These are phyloP conservation scores for Phytophthora uliginosa DNA, from an alignment of 352 stramenopile genomes.

Conservation along the genomic window DNA sequence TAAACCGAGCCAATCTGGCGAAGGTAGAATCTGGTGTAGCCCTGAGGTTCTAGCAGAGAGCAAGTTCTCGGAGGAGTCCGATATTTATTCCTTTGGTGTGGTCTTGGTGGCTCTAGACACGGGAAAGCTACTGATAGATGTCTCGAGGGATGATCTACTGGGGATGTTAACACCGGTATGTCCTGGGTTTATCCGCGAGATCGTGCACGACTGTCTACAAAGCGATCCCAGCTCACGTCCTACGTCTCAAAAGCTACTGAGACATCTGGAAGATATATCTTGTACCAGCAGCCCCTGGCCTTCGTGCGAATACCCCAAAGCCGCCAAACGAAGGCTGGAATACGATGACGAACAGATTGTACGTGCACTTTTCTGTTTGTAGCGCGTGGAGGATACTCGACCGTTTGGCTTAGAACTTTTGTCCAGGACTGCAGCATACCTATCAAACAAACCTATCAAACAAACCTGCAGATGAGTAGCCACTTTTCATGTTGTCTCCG, in stretches of 20 bases:
- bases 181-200: slow-evolving; percentile 49
- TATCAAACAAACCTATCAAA: not conserved
- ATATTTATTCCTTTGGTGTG: slow-evolving; percentile 71
- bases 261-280: slow-evolving; percentile 27
- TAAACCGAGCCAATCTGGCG: slow-evolving; percentile 31
- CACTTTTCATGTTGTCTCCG: not conserved
- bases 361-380: slow-evolving; percentile 26
- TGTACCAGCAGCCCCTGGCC: slow-evolving; percentile 22
- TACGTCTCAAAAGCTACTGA: slow-evolving; percentile 42
- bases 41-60: slow-evolving; percentile 56
- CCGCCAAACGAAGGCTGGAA: slow-evolving; percentile 9
- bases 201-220: slow-evolving; percentile 47
- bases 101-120: slow-evolving; percentile 71
- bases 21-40: slow-evolving; percentile 55
- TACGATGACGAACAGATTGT: slow-evolving; percentile 18
- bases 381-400: not conserved
- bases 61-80: slow-evolving; percentile 50
- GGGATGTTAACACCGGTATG: slow-evolving; percentile 46
- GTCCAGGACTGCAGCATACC: not conserved
- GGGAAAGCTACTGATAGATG: slow-evolving; percentile 46
- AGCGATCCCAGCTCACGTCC: slow-evolving; percentile 43
- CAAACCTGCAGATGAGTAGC: too few relatives aligned
- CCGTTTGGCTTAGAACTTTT: not conserved
- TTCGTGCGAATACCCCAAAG: slow-evolving; percentile 21
- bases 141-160: slow-evolving; percentile 36